These are phyloP conservation scores for Podila minutissima DNA, from an alignment of 192 early-diverging fungal species.

Conservation along the genomic window DNA sequence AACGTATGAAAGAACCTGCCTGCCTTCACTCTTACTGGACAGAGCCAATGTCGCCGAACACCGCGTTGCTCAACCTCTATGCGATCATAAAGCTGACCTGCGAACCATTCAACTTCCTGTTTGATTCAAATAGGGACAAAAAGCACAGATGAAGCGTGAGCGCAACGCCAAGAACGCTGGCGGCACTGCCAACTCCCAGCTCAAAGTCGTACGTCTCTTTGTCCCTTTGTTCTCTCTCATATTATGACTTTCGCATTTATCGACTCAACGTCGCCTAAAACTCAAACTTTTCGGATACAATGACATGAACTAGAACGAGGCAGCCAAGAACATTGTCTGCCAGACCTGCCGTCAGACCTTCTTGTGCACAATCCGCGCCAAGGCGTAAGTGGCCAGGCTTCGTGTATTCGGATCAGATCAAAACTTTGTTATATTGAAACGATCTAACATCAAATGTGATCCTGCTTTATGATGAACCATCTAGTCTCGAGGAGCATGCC, in stretches of 20 bases:
- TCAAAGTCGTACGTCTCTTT: conserved; percentile 59
- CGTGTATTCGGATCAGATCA: too few species aligned
- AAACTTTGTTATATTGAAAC: neutral
- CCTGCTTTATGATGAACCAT: neutral
- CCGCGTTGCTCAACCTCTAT: neutral
- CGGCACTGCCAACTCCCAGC: conserved; percentile 63
- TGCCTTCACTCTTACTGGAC: neutral
- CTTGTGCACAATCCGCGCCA: conserved; percentile 79
- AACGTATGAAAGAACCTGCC: conserved; percentile 17
- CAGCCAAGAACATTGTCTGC: conserved; percentile 84
- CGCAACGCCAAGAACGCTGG: conserved; percentile 67
- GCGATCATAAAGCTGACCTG: neutral
- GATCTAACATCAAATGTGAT: neutral
- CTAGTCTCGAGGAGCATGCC: conserved; percentile 74
- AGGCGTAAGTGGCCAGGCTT: conserved; percentile 62
- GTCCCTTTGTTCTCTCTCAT: neutral
- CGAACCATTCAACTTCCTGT: neutral
- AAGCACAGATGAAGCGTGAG: conserved; percentile 76
- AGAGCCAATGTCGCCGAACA: neutral
- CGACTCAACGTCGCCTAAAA: neutral
- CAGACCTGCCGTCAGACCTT: conserved; percentile 83
- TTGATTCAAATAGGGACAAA: conserved; percentile 58
- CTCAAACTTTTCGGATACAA: neutral
- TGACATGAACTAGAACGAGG: conserved; percentile 71
- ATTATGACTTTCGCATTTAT: neutral